phyloP scores from a whole-genome alignment of 768 basidiomycete species.

The Leccinellum luteum region DNA sequence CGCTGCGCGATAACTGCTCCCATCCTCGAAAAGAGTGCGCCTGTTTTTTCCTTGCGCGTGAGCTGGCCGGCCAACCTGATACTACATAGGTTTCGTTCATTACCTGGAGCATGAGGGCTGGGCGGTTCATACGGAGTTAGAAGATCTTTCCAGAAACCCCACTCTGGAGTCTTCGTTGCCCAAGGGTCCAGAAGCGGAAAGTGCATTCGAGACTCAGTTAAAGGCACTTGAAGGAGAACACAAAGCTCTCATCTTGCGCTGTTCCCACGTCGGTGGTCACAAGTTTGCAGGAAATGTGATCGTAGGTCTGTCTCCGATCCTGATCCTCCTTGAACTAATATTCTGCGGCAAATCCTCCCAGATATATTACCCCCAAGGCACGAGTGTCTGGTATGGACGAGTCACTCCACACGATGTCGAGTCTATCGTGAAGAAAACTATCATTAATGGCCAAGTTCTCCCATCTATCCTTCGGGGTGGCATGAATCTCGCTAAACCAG shows the following conservation, averaged over 20 bases:
- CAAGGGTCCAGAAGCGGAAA: slow-evolving; percentile 43
- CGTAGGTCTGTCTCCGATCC: slow-evolving; percentile 46
- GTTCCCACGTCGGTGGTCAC: slow-evolving; percentile 93
- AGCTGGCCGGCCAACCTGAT: slow-evolving; percentile 3
- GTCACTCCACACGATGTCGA: slow-evolving; percentile 89
- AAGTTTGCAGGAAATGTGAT: slow-evolving; percentile 90
- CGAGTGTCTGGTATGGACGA: slow-evolving; percentile 91
- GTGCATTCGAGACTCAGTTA: slow-evolving; percentile 46
- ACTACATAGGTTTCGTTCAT: slow-evolving; percentile 52
- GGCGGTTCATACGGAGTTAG: slow-evolving; percentile 73
- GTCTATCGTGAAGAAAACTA: slow-evolving; percentile 82
- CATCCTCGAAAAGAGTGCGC: slow-evolving; percentile 70
- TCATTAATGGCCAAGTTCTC: slow-evolving; percentile 80
- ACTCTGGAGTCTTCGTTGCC: slow-evolving; percentile 24
- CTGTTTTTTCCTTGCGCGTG: slow-evolving; percentile 9
- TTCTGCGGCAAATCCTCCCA: slow-evolving; percentile 27
- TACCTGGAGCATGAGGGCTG: slow-evolving; percentile 67
- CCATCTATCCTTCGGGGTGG: slow-evolving; percentile 86
- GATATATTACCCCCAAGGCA: slow-evolving; percentile 86
- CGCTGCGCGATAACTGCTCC: slow-evolving; percentile 87
- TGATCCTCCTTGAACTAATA: neutral
- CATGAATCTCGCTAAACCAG: slow-evolving; percentile 71
- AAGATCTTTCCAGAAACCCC: slow-evolving; percentile 44
- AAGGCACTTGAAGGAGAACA: slow-evolving; percentile 51
- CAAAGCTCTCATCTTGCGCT: slow-evolving; percentile 78